Conservation (phyloP, 23 red algal genomes). For the Cyanidioschyzon merolae region DNA sequence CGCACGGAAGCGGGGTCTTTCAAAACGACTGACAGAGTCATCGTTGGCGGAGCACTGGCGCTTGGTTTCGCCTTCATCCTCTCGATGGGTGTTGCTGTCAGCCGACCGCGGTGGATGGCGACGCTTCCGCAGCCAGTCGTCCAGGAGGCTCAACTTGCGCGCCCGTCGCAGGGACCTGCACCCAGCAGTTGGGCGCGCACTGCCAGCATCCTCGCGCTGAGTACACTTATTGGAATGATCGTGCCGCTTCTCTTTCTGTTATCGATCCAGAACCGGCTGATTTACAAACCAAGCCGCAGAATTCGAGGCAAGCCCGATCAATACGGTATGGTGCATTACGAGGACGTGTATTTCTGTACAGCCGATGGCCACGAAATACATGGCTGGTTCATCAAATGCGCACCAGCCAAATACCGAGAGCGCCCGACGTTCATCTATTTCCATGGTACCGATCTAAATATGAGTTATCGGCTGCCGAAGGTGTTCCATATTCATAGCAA, state of each 20-base stretch:
- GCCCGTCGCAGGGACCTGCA: neutral
- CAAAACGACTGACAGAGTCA: neutral
- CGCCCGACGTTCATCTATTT: constrained; percentile 82
- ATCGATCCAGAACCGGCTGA: constrained; percentile 68
- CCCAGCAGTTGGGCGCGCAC: neutral
- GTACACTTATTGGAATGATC: constrained; percentile 1
- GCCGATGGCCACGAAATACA: constrained; percentile 64
- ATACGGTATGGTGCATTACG: constrained; percentile 61
- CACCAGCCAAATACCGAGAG: constrained; percentile 24
- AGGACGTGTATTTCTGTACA: constrained; percentile 80
- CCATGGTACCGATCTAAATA: constrained; percentile 89
- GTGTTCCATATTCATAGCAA: constrained; percentile 38
- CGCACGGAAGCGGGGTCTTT: neutral
- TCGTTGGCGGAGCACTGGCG: constrained; percentile 13
- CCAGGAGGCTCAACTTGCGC: neutral
- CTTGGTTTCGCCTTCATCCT: neutral
- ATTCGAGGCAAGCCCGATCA: constrained; percentile 47
- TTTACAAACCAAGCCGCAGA: constrained; percentile 75
- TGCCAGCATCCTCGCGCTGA: neutral
- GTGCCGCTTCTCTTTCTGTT: constrained; percentile 47
- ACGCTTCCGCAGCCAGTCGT: neutral
- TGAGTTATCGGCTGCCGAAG: constrained; percentile 73
- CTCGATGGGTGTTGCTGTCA: neutral
- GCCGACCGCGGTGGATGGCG: constrained; percentile 6
- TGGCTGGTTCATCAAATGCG: constrained; percentile 89